Evolutionary conservation across 2,329 filamentous ascomycete genomes (phyloP).

Genomic region (Mariannaea sp.): DNA sequence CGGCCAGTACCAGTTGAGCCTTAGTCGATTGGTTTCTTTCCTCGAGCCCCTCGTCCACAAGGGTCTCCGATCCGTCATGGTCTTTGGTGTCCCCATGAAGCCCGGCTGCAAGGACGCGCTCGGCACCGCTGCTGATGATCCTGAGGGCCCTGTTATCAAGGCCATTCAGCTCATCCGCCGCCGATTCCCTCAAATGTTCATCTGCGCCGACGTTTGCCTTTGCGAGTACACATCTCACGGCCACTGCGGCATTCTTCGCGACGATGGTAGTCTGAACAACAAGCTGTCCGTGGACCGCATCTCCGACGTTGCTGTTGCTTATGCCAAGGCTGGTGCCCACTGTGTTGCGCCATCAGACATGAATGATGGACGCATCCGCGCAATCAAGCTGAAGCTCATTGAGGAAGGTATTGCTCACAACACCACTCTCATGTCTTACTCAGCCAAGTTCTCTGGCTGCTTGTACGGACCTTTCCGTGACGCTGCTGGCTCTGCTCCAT

Average conservation of each 20-base stretch:
- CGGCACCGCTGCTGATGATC: constrained; percentile 91
- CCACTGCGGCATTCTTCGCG: constrained; percentile 93
- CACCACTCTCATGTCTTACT: constrained; percentile 95
- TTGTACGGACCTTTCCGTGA: constrained; percentile 97
- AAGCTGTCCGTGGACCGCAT: constrained; percentile 91
- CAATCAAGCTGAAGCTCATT: constrained; percentile 97
- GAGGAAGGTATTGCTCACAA: constrained; percentile 92
- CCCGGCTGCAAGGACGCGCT: constrained; percentile 85
- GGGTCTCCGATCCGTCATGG: constrained; percentile 88
- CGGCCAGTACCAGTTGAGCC: constrained; percentile 83
- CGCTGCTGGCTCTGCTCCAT: constrained; percentile 86
- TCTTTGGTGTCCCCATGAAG: constrained; percentile 90
- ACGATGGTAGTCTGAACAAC: constrained; percentile 93
- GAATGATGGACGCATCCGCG: constrained; percentile 97
- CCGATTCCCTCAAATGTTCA: constrained; percentile 87
- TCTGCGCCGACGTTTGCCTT: constrained; percentile 90
- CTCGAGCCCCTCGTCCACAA: constrained; percentile 86
- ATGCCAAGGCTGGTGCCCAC: constrained; percentile 93
- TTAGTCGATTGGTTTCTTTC: constrained; percentile 85
- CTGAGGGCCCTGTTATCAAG: constrained; percentile 87
- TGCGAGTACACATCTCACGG: constrained; percentile 99
- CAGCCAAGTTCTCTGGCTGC: constrained; percentile 96
- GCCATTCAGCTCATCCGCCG: constrained; percentile 83
- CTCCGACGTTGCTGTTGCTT: constrained; percentile 95
- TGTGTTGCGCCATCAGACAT: constrained; percentile 98